Evolutionary conservation across 2,329 filamentous ascomycete genomes (phyloP).

Genomic region (Neonectria ditissima): DNA sequence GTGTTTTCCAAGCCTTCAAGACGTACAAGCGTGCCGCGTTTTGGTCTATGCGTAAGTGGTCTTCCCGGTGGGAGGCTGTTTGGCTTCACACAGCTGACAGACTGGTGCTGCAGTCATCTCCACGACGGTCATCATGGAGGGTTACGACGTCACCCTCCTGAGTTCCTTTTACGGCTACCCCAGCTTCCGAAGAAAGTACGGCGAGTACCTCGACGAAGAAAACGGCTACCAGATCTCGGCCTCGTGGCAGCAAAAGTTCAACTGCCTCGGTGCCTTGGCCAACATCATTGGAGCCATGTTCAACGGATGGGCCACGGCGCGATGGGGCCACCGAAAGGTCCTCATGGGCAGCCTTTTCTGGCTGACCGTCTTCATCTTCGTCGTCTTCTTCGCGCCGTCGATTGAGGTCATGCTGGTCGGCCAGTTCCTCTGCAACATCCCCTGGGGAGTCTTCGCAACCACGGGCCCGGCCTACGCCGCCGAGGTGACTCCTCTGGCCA

Average conservation of each 20-base stretch:
- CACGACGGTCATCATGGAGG: constrained; percentile 63
- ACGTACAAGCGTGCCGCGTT: constrained; percentile 56
- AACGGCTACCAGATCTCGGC: constrained; percentile 60
- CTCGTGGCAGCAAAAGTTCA: constrained; percentile 64
- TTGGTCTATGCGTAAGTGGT: constrained; percentile 53
- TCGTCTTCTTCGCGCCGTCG: constrained; percentile 61
- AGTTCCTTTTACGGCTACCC: constrained; percentile 60
- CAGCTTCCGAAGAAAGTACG: constrained; percentile 55
- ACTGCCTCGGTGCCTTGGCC: constrained; percentile 49
- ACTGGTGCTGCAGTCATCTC: constrained; percentile 52
- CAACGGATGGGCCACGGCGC: constrained; percentile 56
- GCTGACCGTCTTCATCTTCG: constrained; percentile 59
- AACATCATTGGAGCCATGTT: constrained; percentile 56
- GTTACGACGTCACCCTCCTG: constrained; percentile 62
- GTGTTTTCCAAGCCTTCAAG: constrained; percentile 51
- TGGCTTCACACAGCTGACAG: constrained; percentile 18
- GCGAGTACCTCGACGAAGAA: constrained; percentile 48
- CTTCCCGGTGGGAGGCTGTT: background rate
- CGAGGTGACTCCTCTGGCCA: constrained; percentile 56
- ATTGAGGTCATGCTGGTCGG: constrained; percentile 58
- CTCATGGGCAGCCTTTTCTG: constrained; percentile 57
- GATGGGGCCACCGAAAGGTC: constrained; percentile 58
- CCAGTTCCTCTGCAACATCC: constrained; percentile 59
- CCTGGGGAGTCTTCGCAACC: constrained; percentile 61
- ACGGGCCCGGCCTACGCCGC: constrained; percentile 57